Percentiles rank a stretch among this genome's conserved stretches.
Evolutionary conservation across 2,329 filamentous ascomycete species (phyloP).

Genomic region (Ophiosphaerella herpotricha): DNA sequence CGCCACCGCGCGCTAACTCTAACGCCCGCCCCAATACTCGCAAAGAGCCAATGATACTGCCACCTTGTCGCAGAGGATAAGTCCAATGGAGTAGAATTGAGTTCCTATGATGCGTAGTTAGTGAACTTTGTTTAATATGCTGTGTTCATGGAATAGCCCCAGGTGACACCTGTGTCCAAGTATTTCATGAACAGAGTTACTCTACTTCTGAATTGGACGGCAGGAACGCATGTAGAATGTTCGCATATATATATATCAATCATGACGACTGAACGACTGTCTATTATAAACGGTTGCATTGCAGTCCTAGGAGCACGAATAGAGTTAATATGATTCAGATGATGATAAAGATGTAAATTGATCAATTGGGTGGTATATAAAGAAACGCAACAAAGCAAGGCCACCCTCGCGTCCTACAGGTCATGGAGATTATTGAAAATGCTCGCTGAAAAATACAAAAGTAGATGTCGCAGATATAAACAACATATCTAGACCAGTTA

Average conservation of each 20-base stretch:
- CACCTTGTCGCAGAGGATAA: constrained; percentile 37
- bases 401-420: not conserved
- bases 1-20: constrained; percentile 54
- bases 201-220: too few species aligned
- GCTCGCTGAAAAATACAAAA: constrained; percentile 1
- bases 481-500: too few species aligned
- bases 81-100: constrained; percentile 4
- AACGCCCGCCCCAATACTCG: constrained; percentile 54
- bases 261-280: too few species aligned
- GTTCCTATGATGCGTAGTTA: constrained; percentile 17
- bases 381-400: not conserved
- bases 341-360: not conserved
- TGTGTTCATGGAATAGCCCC: not conserved
- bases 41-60: constrained; percentile 57
- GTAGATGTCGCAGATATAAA: not conserved
- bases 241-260: too few species aligned
- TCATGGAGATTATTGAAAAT: not conserved
- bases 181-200: too few species aligned
- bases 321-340: too few species aligned
- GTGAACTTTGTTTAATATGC: not conserved
- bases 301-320: too few species aligned
- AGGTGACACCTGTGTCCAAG: too few species aligned
- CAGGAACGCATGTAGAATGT: too few species aligned
- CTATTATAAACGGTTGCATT: too few species aligned
- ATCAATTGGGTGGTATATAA: not conserved